Base-by-base conservation (phyloP, 192 early-diverging fungal genomes). In the Coemansia reversa region DNA sequence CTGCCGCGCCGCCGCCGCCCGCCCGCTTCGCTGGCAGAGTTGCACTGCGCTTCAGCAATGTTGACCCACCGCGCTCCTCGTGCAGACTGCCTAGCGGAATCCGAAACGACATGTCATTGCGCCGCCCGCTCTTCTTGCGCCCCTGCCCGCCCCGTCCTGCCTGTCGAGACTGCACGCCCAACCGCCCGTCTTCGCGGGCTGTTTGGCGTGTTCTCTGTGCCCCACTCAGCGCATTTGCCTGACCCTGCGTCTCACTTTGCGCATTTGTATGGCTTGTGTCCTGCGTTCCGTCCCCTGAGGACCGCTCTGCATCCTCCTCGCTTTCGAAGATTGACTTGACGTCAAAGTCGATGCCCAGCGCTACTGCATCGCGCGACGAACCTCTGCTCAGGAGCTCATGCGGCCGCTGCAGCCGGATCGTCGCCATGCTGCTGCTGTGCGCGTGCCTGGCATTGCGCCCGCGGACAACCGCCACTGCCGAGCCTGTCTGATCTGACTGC, bases 391-490 rank as follows among this genome's bases (percentile, higher is more conserved):
- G 63, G 59, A 70, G 69, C 70, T 72, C 76, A 65, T 27, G 69
- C 51, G 66, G 83, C 56, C 60, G 84, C 81, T 61, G 84, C 75
- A 65, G 67, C 64, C 72, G 83, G 70, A 66, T 83, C 55, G 66
- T 83, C 48, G 56, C 83, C 51, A 65, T 65, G 69, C 70, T 76
- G 57, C 24, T 74, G 66, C 63, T 78, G 52, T 60, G 60, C 60
- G 61, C 58, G 62, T 67, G 80, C 53, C 66, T 75, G 42, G 42
- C 51, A 7, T 65, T 62, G 27, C 68, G 49, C 23, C 52, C 45
- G 20, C 70, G 25, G 18, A 66, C 75, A 12, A 55, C 30, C 7
- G 52, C 39, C 24, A 49, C 57, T 16, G 68, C 50, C 29, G 63
- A 42, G 18, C 52, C 55, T 24, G 56, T 24, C 33, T 48, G 60